These are phyloP conservation scores for Cymodocea nodosa DNA, from an alignment of 116 monocot genomes.

Conservation along the genomic window DNA sequence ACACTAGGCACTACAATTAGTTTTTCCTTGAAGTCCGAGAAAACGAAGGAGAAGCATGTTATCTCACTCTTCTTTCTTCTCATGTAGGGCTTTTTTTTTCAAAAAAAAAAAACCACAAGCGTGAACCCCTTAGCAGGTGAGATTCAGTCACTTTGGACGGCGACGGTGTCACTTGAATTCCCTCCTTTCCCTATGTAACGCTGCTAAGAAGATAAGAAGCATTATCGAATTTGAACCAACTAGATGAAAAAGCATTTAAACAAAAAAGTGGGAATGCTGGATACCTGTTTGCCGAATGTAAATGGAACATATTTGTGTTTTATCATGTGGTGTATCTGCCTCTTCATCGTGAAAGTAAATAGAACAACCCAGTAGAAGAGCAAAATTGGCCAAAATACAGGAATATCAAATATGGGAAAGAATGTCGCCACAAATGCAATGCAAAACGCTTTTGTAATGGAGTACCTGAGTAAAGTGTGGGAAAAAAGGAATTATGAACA, in stretches of 20 bases:
- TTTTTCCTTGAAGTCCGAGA: not conserved
- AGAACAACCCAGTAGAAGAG: conserved; percentile 72
- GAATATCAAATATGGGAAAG: conserved; percentile 65
- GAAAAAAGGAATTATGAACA: not conserved
- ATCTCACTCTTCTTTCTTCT: not conserved
- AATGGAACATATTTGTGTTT: conserved; percentile 85
- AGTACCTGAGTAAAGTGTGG: conserved; percentile 43
- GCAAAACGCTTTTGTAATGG: conserved; percentile 63
- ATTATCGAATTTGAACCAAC: not conserved
- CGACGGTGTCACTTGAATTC: not conserved
- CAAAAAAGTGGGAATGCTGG: not conserved
- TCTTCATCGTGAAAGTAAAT: conserved; percentile 70
- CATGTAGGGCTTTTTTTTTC: not conserved
- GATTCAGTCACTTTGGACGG: not conserved
- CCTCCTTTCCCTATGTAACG: not conserved
- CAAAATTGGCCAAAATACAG: conserved; percentile 88
- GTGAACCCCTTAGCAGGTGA: not conserved
- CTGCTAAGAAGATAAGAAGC: not conserved
- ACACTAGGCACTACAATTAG: not conserved
- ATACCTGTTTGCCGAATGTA: conserved; percentile 56
- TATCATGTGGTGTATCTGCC: conserved; percentile 76
- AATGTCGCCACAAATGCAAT: conserved; percentile 68
- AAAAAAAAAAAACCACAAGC: not conserved
- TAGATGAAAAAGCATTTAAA: not conserved
- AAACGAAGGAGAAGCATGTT: not conserved